phyloP scores from a whole-genome alignment of 441 rosid species.

The Jatropha podagrica region DNA sequence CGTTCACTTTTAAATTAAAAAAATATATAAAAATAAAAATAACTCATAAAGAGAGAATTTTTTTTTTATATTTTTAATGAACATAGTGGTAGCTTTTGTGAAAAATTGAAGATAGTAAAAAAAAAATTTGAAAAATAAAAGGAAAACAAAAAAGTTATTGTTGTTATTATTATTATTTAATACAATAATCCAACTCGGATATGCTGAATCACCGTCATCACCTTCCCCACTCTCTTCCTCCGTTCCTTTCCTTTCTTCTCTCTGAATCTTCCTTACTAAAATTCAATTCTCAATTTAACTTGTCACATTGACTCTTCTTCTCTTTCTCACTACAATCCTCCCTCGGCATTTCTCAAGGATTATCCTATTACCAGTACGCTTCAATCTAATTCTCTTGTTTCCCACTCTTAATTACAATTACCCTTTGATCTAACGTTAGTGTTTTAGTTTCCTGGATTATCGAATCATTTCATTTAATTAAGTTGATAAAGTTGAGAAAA shows the following conservation, averaged over 20 bases:
- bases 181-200: slow-evolving; percentile 12
- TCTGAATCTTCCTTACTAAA: background rate
- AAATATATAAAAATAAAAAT: too few relatives aligned
- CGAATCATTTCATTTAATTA: background rate
- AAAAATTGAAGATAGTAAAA: too few relatives aligned
- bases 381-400: background rate
- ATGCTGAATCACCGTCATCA: slow-evolving; percentile 10
- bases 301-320: background rate
- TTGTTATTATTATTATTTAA: background rate
- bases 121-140: background rate
- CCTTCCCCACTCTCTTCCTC: background rate
- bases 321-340: background rate
- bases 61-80: too few relatives aligned
- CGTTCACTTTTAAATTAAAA: too few relatives aligned
- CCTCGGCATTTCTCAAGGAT: slow-evolving; percentile 4
- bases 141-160: background rate
- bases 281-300: background rate
- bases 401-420: background rate
- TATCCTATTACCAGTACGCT: slow-evolving; percentile 1
- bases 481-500: background rate
- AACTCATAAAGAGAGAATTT: too few relatives aligned
- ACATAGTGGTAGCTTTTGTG: too few relatives aligned
- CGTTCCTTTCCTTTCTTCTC: background rate
- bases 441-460: background rate
- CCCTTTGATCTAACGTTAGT: background rate